Percentiles rank a stretch among this genome's conserved stretches.
phyloP scores from a whole-genome alignment of 2,329 filamentous ascomycete species.

The Meredithiella fracta region DNA sequence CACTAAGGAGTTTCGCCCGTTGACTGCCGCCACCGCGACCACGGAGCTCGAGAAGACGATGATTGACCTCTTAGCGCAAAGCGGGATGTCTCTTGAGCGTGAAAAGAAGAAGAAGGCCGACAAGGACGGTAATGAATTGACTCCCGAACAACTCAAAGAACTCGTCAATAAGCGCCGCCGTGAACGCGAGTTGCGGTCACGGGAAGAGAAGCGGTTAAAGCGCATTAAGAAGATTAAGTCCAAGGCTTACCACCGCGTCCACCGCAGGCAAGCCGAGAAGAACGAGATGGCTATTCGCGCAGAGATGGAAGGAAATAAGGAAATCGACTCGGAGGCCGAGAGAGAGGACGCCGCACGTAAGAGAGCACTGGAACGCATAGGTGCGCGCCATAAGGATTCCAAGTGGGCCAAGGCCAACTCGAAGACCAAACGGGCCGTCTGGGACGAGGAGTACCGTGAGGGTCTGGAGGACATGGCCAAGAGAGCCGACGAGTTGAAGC shows the following conservation, averaged over 20 bases:
- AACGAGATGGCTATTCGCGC: slow-evolving; percentile 36
- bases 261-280: slow-evolving; percentile 54
- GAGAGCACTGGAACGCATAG: slow-evolving; percentile 71
- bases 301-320: slow-evolving; percentile 38
- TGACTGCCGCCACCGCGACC: slow-evolving; percentile 45
- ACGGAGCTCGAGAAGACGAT: slow-evolving; percentile 79
- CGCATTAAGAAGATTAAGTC: slow-evolving; percentile 99
- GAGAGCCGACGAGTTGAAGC: slow-evolving; percentile 65
- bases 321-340: slow-evolving; percentile 48
- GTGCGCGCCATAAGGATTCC: slow-evolving; percentile 69
- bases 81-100: slow-evolving; percentile 48
- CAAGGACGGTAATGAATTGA: slow-evolving; percentile 38
- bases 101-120: slow-evolving; percentile 26
- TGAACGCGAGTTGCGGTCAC: slow-evolving; percentile 69
- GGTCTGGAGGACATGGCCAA: slow-evolving; percentile 68
- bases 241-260: slow-evolving; percentile 82
- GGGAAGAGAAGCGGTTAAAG: slow-evolving; percentile 75
- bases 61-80: slow-evolving; percentile 76
- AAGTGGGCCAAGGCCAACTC: slow-evolving; percentile 83
- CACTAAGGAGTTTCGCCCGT: slow-evolving; percentile 47
- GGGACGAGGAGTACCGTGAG: slow-evolving; percentile 73
- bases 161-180: slow-evolving; percentile 59
- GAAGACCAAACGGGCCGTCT: slow-evolving; percentile 60
- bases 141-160: slow-evolving; percentile 55
- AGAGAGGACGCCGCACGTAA: slow-evolving; percentile 51